phyloP scores from a whole-genome alignment of 495 filamentous ascomycete species.

The Penicillium lividum region DNA sequence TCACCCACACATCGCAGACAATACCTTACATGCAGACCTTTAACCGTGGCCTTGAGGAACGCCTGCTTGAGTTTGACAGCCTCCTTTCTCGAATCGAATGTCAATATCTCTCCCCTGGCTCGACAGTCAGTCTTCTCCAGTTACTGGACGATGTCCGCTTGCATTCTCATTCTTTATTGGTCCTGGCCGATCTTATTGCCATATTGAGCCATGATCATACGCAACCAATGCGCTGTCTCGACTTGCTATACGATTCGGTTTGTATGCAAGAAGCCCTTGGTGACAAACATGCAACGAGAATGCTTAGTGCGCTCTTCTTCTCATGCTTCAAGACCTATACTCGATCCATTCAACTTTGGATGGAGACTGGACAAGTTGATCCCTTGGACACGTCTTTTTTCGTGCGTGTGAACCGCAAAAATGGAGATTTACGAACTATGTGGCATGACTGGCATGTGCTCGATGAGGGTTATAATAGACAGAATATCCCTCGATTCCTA shows the following conservation, averaged over 20 bases:
- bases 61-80: conserved; percentile 45
- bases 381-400: conserved; percentile 69
- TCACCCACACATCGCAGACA: conserved; percentile 36
- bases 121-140: conserved; percentile 55
- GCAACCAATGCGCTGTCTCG: conserved; percentile 62
- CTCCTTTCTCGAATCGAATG: conserved; percentile 46
- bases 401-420: conserved; percentile 56
- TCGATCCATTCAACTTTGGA: conserved; percentile 78
- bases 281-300: conserved; percentile 57
- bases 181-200: conserved; percentile 51
- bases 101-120: conserved; percentile 38
- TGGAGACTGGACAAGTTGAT: conserved; percentile 75
- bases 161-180: conserved; percentile 52
- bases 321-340: conserved; percentile 82
- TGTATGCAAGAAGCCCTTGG: conserved; percentile 70
- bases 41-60: conserved; percentile 45
- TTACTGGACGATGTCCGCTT: conserved; percentile 61
- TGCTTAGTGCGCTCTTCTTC: conserved; percentile 71
- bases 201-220: conserved; percentile 28
- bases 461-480: conserved; percentile 47
- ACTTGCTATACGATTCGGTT: conserved; percentile 69
- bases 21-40: conserved; percentile 58
- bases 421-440: conserved; percentile 61
- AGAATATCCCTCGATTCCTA: conserved; percentile 74
- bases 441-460: conserved; percentile 79